Conservation (phyloP, 139 green algal genomes). For the Micromonas commoda region DNA sequence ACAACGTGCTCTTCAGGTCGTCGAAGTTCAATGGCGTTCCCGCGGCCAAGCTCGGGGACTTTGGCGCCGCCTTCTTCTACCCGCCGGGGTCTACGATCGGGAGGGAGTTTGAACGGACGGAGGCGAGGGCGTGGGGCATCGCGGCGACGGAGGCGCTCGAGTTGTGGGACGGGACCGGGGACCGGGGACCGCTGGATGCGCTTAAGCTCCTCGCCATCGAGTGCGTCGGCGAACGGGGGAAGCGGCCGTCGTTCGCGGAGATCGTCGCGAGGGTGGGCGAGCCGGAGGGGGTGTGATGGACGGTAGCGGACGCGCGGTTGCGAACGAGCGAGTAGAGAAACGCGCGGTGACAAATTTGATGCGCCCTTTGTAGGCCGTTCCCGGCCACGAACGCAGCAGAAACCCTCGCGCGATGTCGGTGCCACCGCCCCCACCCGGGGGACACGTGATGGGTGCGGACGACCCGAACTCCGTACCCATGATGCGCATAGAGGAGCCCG, state of each 20-base stretch:
- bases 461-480: not conserved
- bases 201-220: not conserved
- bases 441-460: not conserved
- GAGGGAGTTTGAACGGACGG: not conserved
- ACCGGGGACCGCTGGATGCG: not conserved
- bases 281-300: not conserved
- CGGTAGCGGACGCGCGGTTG: not conserved
- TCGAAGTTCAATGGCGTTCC: not conserved
- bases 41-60: slow-evolving; percentile 6
- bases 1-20: slow-evolving; percentile 18
- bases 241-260: not conserved
- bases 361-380: too few species aligned
- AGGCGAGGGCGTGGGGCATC: not conserved
- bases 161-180: not conserved
- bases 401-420: not conserved
- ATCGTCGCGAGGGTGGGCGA: not conserved
- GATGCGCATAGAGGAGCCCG: not conserved
- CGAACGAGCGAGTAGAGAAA: not conserved
- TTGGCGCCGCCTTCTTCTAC: slow-evolving; percentile 22
- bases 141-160: not conserved
- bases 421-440: too few species aligned
- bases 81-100: not conserved
- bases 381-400: too few species aligned
- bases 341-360: too few species aligned
- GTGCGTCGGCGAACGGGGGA: not conserved